Evolutionary conservation across 257 asterid genomes (phyloP).

Genomic region (Solanum piurae): DNA sequence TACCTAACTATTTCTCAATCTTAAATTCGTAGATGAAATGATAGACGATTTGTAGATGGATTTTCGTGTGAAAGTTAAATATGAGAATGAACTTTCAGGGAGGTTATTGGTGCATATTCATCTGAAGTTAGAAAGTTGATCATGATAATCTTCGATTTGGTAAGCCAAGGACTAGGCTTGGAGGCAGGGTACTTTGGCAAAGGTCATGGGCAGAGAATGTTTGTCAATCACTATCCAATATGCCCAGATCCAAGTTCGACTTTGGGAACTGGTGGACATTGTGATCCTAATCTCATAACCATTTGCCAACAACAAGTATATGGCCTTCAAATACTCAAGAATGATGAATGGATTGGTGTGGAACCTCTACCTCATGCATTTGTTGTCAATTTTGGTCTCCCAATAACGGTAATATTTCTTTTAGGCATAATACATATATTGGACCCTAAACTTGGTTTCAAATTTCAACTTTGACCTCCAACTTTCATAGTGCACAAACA

Average conservation of each 20-base stretch:
- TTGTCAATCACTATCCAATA: background rate
- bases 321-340: constrained; percentile 2
- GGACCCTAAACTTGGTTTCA: too few species aligned
- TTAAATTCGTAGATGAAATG: too few species aligned
- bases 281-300: background rate
- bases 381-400: background rate
- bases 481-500: too few species aligned
- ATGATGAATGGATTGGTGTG: background rate
- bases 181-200: background rate
- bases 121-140: background rate
- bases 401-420: background rate
- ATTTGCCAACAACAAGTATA: background rate
- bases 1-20: background rate
- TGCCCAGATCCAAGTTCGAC: constrained; percentile 5
- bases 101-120: background rate
- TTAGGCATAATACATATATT: too few species aligned
- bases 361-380: constrained; percentile 1
- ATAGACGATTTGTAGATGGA: too few species aligned
- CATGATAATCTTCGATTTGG: background rate
- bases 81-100: background rate
- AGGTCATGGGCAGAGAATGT: background rate
- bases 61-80: too few species aligned
- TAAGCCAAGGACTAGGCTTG: background rate
- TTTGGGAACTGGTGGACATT: background rate
- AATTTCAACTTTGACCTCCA: too few species aligned